A percentile compares a stretch with the other conserved stretches of the same genome.
phyloP scores from a whole-genome alignment of 2,329 filamentous ascomycete species.

The Capronia epimyces region DNA sequence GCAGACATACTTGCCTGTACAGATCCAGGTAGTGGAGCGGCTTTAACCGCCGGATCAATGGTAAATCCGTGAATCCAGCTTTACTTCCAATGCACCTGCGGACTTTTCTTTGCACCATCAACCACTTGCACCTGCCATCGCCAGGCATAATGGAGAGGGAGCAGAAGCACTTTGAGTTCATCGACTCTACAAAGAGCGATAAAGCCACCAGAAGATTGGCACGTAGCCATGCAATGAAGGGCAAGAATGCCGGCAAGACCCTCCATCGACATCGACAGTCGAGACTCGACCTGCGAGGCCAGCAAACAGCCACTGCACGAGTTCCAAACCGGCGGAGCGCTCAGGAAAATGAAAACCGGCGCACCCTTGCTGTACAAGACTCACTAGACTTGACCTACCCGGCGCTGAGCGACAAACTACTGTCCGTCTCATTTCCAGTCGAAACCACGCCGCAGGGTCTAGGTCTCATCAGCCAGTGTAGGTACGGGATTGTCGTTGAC shows the following conservation, averaged over 20 bases:
- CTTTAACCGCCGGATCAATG: too few relatives aligned
- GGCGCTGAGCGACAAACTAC: background rate
- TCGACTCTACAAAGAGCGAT: background rate
- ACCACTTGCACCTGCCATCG: too few relatives aligned
- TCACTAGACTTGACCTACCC: background rate
- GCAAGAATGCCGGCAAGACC: slow-evolving; percentile 1
- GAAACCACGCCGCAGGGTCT: background rate
- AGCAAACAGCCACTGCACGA: background rate
- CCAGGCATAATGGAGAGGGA: too few relatives aligned
- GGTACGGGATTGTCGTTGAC: background rate
- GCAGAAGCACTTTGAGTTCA: background rate
- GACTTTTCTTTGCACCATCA: too few relatives aligned
- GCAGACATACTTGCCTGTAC: too few relatives aligned
- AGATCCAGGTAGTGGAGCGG: too few relatives aligned
- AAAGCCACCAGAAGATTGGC: background rate
- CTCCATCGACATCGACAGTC: slow-evolving; percentile 2
- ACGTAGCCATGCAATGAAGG: slow-evolving; percentile 4
- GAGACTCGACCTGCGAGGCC: background rate
- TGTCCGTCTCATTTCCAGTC: background rate
- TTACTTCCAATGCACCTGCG: too few relatives aligned
- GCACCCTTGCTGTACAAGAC: background rate
- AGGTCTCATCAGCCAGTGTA: background rate
- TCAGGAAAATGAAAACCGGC: too few relatives aligned
- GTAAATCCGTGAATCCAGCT: too few relatives aligned
- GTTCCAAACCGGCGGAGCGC: background rate